phyloP scores from a whole-genome alignment of 2,329 filamentous ascomycete genomes.

The Trichoderma pleuroti region DNA sequence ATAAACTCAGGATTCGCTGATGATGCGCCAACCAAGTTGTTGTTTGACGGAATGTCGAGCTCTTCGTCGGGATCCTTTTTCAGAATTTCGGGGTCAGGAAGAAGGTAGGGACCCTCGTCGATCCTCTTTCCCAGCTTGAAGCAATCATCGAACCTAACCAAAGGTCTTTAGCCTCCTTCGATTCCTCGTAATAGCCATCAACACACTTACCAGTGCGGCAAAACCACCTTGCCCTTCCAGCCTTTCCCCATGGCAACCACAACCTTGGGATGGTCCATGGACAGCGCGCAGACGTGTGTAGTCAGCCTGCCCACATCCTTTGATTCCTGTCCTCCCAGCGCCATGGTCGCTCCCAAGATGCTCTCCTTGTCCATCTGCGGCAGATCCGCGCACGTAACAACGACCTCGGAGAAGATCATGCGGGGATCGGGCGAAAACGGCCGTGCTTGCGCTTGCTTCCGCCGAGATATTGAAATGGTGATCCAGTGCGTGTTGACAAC shows the following conservation, averaged over 20 bases:
- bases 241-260: constrained; percentile 59
- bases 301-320: constrained; percentile 67
- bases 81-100: constrained; percentile 86
- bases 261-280: constrained; percentile 70
- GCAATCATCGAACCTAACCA: constrained; percentile 85
- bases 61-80: constrained; percentile 52
- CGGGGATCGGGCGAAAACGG: constrained; percentile 88
- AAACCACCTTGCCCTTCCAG: constrained; percentile 73
- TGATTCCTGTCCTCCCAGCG: constrained; percentile 80
- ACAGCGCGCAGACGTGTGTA: constrained; percentile 85
- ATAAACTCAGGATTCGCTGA: constrained; percentile 45
- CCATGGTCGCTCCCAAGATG: constrained; percentile 83
- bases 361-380: constrained; percentile 85
- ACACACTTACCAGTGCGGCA: constrained; percentile 77
- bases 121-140: constrained; percentile 89
- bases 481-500: constrained; percentile 85
- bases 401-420: constrained; percentile 83
- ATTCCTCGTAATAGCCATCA: not conserved
- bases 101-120: constrained; percentile 77
- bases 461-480: constrained; percentile 62
- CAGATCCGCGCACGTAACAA: constrained; percentile 78
- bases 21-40: constrained; percentile 65
- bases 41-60: constrained; percentile 54
- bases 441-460: constrained; percentile 71
- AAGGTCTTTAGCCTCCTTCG: not conserved